These are phyloP conservation scores for Hanseniaspora osmophila DNA, from an alignment of 805 yeast species.

Conservation along the genomic window DNA sequence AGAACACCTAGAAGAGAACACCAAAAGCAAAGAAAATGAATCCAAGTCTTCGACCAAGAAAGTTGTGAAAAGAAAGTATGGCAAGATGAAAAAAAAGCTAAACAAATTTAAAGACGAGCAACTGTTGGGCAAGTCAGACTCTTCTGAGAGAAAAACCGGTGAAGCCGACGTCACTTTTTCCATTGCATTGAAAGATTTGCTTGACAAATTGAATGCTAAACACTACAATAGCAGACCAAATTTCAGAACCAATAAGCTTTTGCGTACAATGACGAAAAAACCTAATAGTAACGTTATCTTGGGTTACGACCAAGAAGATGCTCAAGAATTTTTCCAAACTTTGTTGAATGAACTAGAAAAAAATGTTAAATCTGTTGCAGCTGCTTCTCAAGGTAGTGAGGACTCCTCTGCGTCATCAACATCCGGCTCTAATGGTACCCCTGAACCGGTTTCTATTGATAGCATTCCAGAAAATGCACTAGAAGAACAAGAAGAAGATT, in stretches of 20 bases:
- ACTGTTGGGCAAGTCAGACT: neutral
- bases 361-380: slow-evolving; percentile 15
- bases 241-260: slow-evolving; percentile 44
- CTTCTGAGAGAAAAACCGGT: slow-evolving; percentile 7
- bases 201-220: slow-evolving; percentile 40
- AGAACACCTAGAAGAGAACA: neutral
- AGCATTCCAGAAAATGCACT: slow-evolving; percentile 26
- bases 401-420: too few relatives aligned
- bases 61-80: slow-evolving; percentile 8
- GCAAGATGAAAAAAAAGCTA: slow-evolving; percentile 11
- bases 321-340: slow-evolving; percentile 87
- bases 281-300: slow-evolving; percentile 64
- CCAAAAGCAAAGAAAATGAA: neutral
- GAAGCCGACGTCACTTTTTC: slow-evolving; percentile 32
- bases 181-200: slow-evolving; percentile 34
- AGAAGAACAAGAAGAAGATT: slow-evolving; percentile 27
- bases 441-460: slow-evolving; percentile 14
- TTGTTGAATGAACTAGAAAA: slow-evolving; percentile 53
- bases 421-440: neutral
- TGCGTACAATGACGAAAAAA: slow-evolving; percentile 51
- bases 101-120: slow-evolving; percentile 3
- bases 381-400: neutral
- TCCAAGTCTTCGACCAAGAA: neutral
- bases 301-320: slow-evolving; percentile 91
- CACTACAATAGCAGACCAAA: slow-evolving; percentile 41